These are phyloP conservation scores for Aspergillus sergii DNA, from an alignment of 2,329 filamentous ascomycete species.

Conservation along the genomic window DNA sequence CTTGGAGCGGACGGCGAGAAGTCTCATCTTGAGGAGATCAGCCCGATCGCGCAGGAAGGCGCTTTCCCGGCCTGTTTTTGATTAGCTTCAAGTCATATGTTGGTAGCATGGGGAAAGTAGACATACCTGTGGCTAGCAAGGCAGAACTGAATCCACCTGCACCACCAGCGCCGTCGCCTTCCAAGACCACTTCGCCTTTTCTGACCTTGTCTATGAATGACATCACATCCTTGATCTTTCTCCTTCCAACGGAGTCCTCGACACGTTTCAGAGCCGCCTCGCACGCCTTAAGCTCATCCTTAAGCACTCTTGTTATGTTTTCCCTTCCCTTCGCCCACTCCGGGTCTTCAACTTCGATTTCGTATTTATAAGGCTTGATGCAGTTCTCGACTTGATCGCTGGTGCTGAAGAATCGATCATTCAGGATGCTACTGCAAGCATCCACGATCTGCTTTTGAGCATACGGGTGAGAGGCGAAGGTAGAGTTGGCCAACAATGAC, in stretches of 20 bases:
- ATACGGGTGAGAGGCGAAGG: conserved; percentile 87
- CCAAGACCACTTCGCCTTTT: conserved; percentile 80
- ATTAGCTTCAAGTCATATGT: conserved; percentile 8
- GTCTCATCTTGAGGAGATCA: conserved; percentile 86
- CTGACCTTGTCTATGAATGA: conserved; percentile 86
- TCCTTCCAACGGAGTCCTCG: conserved; percentile 75
- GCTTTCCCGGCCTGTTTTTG: conserved; percentile 74
- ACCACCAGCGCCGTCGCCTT: conserved; percentile 79
- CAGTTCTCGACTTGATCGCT: conserved; percentile 98
- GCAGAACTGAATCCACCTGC: conserved; percentile 92
- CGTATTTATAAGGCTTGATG: conserved; percentile 98
- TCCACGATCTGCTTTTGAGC: conserved; percentile 91
- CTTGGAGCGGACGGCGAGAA: conserved; percentile 84
- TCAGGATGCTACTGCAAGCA: conserved; percentile 84
- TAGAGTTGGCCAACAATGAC: conserved; percentile 73
- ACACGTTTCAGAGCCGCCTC: conserved; percentile 75
- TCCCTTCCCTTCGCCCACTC: conserved; percentile 88
- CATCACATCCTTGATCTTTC: conserved; percentile 88
- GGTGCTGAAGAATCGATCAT: conserved; percentile 94
- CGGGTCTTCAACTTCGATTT: conserved; percentile 88
- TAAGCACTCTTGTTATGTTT: conserved; percentile 78
- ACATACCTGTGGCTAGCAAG: conserved; percentile 76
- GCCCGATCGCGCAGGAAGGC: conserved; percentile 91
- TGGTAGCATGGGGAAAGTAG: background rate
- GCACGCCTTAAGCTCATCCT: conserved; percentile 82